Evolutionary conservation across 495 filamentous ascomycete species (phyloP), one percentile per base, ranked within the genome.

Genomic region (Aspergillus taichungensis): DNA sequence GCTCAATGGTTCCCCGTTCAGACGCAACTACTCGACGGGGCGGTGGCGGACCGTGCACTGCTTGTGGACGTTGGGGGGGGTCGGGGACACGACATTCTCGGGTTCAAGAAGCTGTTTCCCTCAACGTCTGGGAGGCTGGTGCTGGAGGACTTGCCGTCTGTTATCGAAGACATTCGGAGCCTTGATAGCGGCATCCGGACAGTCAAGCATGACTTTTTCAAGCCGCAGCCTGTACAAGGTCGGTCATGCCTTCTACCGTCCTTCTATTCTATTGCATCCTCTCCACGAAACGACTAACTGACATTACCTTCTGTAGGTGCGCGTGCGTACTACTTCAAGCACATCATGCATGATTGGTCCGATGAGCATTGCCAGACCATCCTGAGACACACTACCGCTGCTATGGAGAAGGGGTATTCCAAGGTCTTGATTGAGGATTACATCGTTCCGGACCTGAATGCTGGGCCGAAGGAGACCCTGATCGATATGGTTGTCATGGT

Each of bases 61-160:
- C 46, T 80, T 0, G 72, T 79, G 13, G 78, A 80, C 59, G 54
- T 78, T 0, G 76, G 57, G 28, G 76, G 71, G 5, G 63, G 62
- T 8, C 43, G 57, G 6, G 76, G 77, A 0, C 69, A 75, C 39
- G 72, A 78, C 47, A 42, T 73, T 8, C 46, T 56, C 18, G 58
- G 56, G 11, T 43, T 77, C 43, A 51, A 39, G 39, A 31, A 51
- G 8, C 49, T 32, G 42, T 59, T 59, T 43, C 49, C 59, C 1
- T 18, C 43, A 28, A 32, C 38, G 1, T 33, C 36, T 14, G 55
- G 59, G 10, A 60, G 56, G 12, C 59, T 73, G 12, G 51, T 78
- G 10, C 46, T 77, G 8, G 65, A 78, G 47, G 74, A 76, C 29
- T 37, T 74, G 8, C 53, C 55, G 6, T 44, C 68, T 29, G 72